These are phyloP conservation scores for Fraxinus greggii DNA, from an alignment of 305 asterid genomes.

Conservation along the genomic window DNA sequence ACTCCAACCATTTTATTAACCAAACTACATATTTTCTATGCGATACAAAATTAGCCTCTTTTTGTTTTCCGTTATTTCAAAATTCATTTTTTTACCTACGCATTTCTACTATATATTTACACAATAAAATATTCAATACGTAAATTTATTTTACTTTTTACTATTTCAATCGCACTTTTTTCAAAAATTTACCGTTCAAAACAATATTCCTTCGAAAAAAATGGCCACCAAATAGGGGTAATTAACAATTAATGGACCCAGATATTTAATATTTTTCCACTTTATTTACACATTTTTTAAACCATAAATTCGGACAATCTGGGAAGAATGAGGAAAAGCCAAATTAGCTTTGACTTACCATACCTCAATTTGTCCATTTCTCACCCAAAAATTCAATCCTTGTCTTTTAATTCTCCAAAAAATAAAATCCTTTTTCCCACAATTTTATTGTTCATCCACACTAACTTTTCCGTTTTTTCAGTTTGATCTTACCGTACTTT, in stretches of 20 bases:
- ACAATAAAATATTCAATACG: too few species aligned
- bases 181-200: too few species aligned
- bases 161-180: too few species aligned
- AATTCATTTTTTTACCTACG: too few species aligned
- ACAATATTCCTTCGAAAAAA: too few species aligned
- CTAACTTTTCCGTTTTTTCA: not conserved
- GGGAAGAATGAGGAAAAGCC: slow-evolving; percentile 47
- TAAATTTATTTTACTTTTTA: too few species aligned
- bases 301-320: slow-evolving; percentile 48
- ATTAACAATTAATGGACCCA: slow-evolving; percentile 46
- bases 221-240: not conserved
- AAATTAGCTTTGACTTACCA: slow-evolving; percentile 35
- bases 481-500: not conserved
- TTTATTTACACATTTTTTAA: slow-evolving; percentile 28
- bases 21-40: slow-evolving; percentile 60
- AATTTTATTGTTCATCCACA: slow-evolving; percentile 15
- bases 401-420: slow-evolving; percentile 22
- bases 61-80: too few species aligned
- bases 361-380: slow-evolving; percentile 42
- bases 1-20: slow-evolving; percentile 77
- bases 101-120: too few species aligned
- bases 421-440: slow-evolving; percentile 13
- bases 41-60: slow-evolving; percentile 21
- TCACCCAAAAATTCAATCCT: slow-evolving; percentile 23
- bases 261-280: slow-evolving; percentile 38